Evolutionary conservation across 1,284 basidiomycete species (phyloP).

Genomic region (Pascua sp.): DNA sequence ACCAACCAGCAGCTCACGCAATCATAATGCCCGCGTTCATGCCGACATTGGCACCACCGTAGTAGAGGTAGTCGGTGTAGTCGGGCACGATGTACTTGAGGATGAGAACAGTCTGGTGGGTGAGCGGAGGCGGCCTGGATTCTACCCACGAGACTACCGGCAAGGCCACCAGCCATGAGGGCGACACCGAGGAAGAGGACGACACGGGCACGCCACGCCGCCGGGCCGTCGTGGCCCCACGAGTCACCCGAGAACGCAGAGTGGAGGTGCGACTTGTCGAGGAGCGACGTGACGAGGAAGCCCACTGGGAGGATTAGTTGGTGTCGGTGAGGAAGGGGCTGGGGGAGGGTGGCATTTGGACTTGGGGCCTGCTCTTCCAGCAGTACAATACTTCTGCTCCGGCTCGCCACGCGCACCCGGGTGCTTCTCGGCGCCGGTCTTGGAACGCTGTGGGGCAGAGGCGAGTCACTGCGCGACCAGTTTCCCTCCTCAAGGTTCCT

Average conservation of each 20-base stretch:
- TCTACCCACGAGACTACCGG: slow-evolving; percentile 86
- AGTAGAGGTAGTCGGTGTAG: slow-evolving; percentile 80
- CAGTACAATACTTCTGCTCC: too few relatives aligned
- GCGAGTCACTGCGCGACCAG: too few relatives aligned
- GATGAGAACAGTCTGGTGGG: slow-evolving; percentile 72
- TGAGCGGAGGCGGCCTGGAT: too few relatives aligned
- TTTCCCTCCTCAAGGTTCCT: too few relatives aligned
- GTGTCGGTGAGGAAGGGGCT: slow-evolving; percentile 1
- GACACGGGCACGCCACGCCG: slow-evolving; percentile 84
- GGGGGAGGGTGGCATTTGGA: not conserved
- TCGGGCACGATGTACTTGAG: slow-evolving; percentile 83
- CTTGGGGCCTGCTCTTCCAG: too few relatives aligned
- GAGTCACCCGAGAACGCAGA: slow-evolving; percentile 67
- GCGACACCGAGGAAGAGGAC: slow-evolving; percentile 95
- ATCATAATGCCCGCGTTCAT: slow-evolving; percentile 91
- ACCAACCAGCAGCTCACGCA: slow-evolving; percentile 30
- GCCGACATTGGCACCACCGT: slow-evolving; percentile 89
- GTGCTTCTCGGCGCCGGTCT: too few relatives aligned
- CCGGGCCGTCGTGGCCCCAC: slow-evolving; percentile 60
- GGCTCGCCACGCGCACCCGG: not conserved
- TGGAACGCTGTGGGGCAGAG: too few relatives aligned
- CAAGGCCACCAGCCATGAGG: slow-evolving; percentile 90
- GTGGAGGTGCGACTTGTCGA: slow-evolving; percentile 87
- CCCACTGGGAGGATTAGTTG: slow-evolving; percentile 56
- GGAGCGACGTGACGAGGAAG: slow-evolving; percentile 86